A percentile compares a stretch with the other conserved stretches of the same genome.
Evolutionary conservation across 306 rosid species (phyloP).

Genomic region (Castanea mollissima): DNA sequence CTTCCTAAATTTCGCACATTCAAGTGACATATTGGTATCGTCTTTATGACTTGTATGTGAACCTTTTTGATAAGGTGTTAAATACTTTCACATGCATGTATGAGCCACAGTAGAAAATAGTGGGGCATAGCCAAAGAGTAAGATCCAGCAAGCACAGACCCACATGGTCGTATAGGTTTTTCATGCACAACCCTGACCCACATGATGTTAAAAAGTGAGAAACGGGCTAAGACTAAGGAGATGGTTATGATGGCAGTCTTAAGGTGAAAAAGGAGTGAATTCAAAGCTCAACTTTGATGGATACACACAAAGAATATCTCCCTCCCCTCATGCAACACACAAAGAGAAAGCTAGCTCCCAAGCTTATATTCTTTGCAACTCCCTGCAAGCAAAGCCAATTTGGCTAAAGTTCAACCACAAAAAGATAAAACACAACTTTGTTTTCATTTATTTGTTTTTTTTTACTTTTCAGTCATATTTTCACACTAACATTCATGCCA

Average conservation of each 20-base stretch:
- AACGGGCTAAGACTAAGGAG: constrained; percentile 43
- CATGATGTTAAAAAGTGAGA: constrained; percentile 44
- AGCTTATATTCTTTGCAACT: constrained; percentile 88
- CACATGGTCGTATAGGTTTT: constrained; percentile 29
- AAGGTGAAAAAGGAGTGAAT: constrained; percentile 41
- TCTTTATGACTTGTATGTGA: too few species aligned
- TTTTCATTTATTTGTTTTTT: constrained; percentile 3
- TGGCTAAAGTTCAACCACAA: constrained; percentile 55
- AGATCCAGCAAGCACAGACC: constrained; percentile 24
- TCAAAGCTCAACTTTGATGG: constrained; percentile 52
- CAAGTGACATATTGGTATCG: too few species aligned
- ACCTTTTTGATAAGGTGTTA: neutral
- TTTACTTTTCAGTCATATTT: constrained; percentile 42
- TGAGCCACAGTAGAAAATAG: neutral
- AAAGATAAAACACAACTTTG: constrained; percentile 52
- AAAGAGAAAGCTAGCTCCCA: constrained; percentile 58
- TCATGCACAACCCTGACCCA: constrained; percentile 47
- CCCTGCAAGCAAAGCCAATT: constrained; percentile 82
- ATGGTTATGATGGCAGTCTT: constrained; percentile 57
- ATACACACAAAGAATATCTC: constrained; percentile 27
- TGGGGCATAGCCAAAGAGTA: constrained; percentile 19
- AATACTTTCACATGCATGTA: neutral
- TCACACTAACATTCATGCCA: constrained; percentile 34
- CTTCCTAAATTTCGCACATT: neutral
- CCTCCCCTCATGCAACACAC: constrained; percentile 49